Base-by-base conservation (phyloP, 345 rosid genomes). In the Noccaea caerulescens region DNA sequence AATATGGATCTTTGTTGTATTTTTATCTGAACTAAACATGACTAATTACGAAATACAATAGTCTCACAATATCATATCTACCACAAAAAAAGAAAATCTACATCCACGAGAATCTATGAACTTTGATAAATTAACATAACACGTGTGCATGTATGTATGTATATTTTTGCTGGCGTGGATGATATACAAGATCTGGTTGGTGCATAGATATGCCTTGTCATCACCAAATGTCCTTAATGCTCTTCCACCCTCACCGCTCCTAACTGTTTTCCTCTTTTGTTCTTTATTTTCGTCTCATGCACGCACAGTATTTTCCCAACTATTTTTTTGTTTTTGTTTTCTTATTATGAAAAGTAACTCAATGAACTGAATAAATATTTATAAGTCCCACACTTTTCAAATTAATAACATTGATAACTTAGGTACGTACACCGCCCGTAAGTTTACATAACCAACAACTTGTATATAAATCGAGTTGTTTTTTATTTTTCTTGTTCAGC, bases 171-270 rank as follows among this genome's bases (percentile, higher is more conserved):
- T 49, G 30, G 10, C 6, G 34, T 66, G 23, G 54, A 41, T 32
- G 77, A 72, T 4, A 18, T 63, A 58, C 33, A 58, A 58, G 68
- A 73, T 66, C 47, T 66, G 77, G 72, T 73, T 73, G 77, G 77
- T 66, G 61, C 72, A 41, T 30, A 33, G 49, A 74, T 66, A 20
- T 59, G 77, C 72, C 7, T 42, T 51, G 68, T 73, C 77, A 66
- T 73, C 77, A 41, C 72, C 33, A 32, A 9, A 1, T 66, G 61
- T 66, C 41, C 72, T 73, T 49, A 73, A 73, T 73, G 77, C 18
- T 73, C 32, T 66, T 66, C 72, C 66, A 66, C 77, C 72, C 14
- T 57, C 72, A 66, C 61, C 54, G 38, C 59, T 16, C 69, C 76
- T 43, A 73, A 73, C 77, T 66, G 72, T 73, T 66, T 73, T 58